Percentiles rank a stretch among this genome's conserved stretches.
Evolutionary conservation across 2,329 filamentous ascomycete genomes (phyloP).

Genomic region (Balansia obtecta): DNA sequence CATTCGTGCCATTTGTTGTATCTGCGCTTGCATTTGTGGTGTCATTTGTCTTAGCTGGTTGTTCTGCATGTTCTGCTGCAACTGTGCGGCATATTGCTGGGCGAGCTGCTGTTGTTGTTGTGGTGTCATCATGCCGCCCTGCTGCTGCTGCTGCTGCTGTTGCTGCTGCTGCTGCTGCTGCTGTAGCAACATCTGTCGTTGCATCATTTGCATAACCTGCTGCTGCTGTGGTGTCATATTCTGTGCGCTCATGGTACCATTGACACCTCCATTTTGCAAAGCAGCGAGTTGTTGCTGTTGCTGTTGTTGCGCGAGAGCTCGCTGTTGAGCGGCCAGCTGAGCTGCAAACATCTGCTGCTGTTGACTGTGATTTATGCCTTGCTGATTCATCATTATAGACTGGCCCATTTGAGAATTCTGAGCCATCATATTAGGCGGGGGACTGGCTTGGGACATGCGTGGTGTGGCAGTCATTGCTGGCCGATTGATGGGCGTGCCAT

Average conservation of each 20-base stretch:
- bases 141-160: constrained; percentile 18
- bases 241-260: constrained; percentile 24
- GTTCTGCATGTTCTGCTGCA: constrained; percentile 29
- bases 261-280: constrained; percentile 25
- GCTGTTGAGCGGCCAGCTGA: constrained; percentile 37
- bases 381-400: constrained; percentile 40
- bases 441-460: constrained; percentile 50
- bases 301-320: constrained; percentile 31
- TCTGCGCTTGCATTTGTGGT: constrained; percentile 25
- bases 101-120: constrained; percentile 29
- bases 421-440: constrained; percentile 46
- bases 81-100: constrained; percentile 28
- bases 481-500: constrained; percentile 45
- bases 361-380: constrained; percentile 26
- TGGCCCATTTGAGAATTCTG: constrained; percentile 43
- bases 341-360: constrained; percentile 28
- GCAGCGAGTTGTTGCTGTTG: constrained; percentile 25
- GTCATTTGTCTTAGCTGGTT: constrained; percentile 21
- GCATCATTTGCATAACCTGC: constrained; percentile 25
- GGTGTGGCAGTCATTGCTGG: constrained; percentile 43
- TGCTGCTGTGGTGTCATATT: constrained; percentile 25
- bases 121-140: constrained; percentile 27
- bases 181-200: constrained; percentile 25
- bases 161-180: constrained; percentile 24
- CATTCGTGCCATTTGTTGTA: constrained; percentile 26